phyloP scores from a whole-genome alignment of 2,329 filamentous ascomycete genomes.

The Fusarium sarcochroum region DNA sequence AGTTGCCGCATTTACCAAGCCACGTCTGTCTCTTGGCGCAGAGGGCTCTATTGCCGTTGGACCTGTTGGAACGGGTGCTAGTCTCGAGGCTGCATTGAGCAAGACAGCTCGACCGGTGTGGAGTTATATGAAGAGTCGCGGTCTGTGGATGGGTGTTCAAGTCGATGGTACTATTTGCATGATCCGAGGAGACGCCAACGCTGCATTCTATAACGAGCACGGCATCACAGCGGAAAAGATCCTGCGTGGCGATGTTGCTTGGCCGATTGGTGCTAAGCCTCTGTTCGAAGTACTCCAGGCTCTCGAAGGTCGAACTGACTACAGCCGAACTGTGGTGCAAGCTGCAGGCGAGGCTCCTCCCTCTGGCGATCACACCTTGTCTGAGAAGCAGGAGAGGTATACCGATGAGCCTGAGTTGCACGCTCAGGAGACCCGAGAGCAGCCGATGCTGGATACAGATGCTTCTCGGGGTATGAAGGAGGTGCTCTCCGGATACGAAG shows the following conservation, averaged over 20 bases:
- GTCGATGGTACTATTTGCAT: slow-evolving; percentile 86
- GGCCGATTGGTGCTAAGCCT: slow-evolving; percentile 56
- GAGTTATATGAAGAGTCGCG: slow-evolving; percentile 86
- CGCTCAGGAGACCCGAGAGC: not conserved
- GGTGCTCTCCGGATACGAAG: slow-evolving; percentile 41
- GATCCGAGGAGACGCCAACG: slow-evolving; percentile 82
- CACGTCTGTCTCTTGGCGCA: slow-evolving; percentile 77
- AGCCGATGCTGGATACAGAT: not conserved
- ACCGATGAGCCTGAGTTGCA: slow-evolving; percentile 19
- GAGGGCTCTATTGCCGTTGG: slow-evolving; percentile 77
- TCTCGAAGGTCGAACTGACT: slow-evolving; percentile 53
- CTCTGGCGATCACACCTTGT: slow-evolving; percentile 34
- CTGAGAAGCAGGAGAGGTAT: slow-evolving; percentile 52
- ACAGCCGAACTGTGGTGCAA: slow-evolving; percentile 48
- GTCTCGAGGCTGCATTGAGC: slow-evolving; percentile 60
- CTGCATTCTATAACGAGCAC: slow-evolving; percentile 78
- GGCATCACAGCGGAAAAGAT: slow-evolving; percentile 56
- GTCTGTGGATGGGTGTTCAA: slow-evolving; percentile 83
- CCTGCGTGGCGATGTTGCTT: slow-evolving; percentile 55
- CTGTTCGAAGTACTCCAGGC: slow-evolving; percentile 57
- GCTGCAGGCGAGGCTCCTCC: slow-evolving; percentile 45
- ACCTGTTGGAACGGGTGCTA: slow-evolving; percentile 71
- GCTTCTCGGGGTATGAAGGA: slow-evolving; percentile 17
- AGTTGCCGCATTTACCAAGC: slow-evolving; percentile 75
- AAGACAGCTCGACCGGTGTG: slow-evolving; percentile 72